These are phyloP conservation scores for Coemansia javaensis DNA, from an alignment of 192 early-diverging fungal species.

Conservation along the genomic window DNA sequence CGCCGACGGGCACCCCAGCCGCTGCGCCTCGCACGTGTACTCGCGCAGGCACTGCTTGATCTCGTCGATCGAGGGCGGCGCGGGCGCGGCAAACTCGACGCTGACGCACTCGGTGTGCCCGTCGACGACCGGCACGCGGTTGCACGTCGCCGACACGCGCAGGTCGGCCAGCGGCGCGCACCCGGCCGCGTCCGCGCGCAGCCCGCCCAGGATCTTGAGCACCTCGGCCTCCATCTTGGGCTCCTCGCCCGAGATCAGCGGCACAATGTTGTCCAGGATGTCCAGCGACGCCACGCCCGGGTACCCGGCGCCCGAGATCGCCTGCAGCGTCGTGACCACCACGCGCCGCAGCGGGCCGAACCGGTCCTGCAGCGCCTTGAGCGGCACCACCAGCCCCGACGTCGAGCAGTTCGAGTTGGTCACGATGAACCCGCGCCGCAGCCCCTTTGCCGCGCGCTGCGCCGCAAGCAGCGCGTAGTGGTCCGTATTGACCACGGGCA, in stretches of 20 bases:
- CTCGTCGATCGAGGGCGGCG: conserved; percentile 69
- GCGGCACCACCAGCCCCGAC: conserved; percentile 86
- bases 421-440: conserved; percentile 79
- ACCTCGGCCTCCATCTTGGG: conserved; percentile 96
- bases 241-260: conserved; percentile 92
- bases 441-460: conserved; percentile 59
- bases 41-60: conserved; percentile 64
- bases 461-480: conserved; percentile 79
- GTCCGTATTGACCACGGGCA: conserved; percentile 85
- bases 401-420: conserved; percentile 99
- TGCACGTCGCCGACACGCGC: conserved; percentile 90
- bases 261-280: conserved; percentile 95
- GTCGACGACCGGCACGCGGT: conserved; percentile 94
- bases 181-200: conserved; percentile 50
- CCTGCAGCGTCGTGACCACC: conserved; percentile 90
- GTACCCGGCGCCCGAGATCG: conserved; percentile 96
- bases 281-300: conserved; percentile 93
- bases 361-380: conserved; percentile 83
- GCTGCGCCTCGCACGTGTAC: conserved; percentile 81
- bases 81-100: conserved; percentile 65
- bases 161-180: conserved; percentile 53
- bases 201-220: conserved; percentile 81
- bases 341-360: conserved; percentile 83
- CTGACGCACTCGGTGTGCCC: conserved; percentile 91
- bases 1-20: conserved; percentile 71